Percentiles rank a stretch among this genome's conserved stretches.
Conservation (phyloP, 1,139 yeast genomes). For the Candida sanyaensis region DNA sequence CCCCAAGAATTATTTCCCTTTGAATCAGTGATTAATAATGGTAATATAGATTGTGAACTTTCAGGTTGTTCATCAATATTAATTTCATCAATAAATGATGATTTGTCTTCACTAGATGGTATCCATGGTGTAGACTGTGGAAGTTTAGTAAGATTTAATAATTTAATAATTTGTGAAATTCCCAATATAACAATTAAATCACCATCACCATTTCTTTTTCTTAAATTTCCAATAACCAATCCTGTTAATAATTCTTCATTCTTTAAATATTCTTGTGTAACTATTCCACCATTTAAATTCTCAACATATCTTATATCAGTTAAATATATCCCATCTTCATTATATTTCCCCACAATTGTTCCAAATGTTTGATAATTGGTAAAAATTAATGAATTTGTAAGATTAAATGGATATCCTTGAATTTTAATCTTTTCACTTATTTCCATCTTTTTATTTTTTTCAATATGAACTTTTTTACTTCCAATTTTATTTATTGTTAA, state of each 20-base stretch:
- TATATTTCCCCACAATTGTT: conserved; percentile 30
- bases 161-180: conserved; percentile 35
- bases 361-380: conserved; percentile 50
- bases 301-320: conserved; percentile 61
- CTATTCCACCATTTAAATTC: conserved; percentile 66
- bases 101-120: too few relatives aligned
- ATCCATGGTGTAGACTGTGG: background rate
- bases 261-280: conserved; percentile 10
- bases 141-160: conserved; percentile 6
- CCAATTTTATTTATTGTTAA: background rate
- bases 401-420: conserved; percentile 55
- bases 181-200: conserved; percentile 52
- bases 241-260: conserved; percentile 37
- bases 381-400: conserved; percentile 60
- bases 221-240: conserved; percentile 51
- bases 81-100: too few relatives aligned
- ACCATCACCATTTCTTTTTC: conserved; percentile 62
- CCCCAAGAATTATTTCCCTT: conserved; percentile 31
- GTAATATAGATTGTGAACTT: conserved; percentile 4
- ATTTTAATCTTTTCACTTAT: conserved; percentile 22
- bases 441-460: background rate
- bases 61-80: too few relatives aligned
- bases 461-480: background rate
- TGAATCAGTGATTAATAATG: conserved; percentile 7
- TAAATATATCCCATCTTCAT: conserved; percentile 29